Evolutionary conservation across 2,329 filamentous ascomycete genomes (phyloP).

Genomic region (Coniochaeta sp.): DNA sequence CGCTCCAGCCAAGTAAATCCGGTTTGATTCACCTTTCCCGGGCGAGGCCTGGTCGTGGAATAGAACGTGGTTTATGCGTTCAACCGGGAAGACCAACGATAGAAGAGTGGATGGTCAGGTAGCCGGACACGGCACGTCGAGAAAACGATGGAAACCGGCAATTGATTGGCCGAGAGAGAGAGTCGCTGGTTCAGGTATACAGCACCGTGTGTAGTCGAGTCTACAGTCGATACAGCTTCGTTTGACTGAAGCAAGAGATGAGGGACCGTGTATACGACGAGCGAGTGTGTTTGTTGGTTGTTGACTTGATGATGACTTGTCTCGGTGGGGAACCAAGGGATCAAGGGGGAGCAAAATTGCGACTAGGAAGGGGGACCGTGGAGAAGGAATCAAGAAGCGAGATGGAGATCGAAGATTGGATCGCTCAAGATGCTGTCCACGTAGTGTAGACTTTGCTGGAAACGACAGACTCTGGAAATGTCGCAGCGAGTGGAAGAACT

Average conservation of each 20-base stretch:
- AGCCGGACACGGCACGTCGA: no score
- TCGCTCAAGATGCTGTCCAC: background rate
- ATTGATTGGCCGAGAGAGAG: background rate
- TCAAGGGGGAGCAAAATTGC: background rate
- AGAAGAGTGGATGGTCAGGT: background rate
- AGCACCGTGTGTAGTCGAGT: background rate
- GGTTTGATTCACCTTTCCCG: slow-evolving; percentile 9
- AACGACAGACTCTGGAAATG: background rate
- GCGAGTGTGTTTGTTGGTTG: background rate
- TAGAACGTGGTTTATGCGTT: slow-evolving; percentile 3
- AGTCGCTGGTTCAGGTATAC: background rate
- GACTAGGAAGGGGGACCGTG: background rate
- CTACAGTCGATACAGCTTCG: background rate
- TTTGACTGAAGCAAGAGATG: background rate
- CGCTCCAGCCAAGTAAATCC: slow-evolving; percentile 5
- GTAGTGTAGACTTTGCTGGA: no score
- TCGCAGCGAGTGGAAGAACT: background rate
- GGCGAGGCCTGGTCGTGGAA: background rate
- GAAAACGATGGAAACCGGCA: background rate
- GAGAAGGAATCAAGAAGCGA: background rate
- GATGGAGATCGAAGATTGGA: background rate
- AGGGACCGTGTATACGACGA: background rate
- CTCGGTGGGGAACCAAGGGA: background rate
- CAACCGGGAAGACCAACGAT: slow-evolving; percentile 1
- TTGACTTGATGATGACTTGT: background rate